Evolutionary conservation across 225 moss, liverwort and hornwort genomes (phyloP).

Genomic region (Climacium dendroides): DNA sequence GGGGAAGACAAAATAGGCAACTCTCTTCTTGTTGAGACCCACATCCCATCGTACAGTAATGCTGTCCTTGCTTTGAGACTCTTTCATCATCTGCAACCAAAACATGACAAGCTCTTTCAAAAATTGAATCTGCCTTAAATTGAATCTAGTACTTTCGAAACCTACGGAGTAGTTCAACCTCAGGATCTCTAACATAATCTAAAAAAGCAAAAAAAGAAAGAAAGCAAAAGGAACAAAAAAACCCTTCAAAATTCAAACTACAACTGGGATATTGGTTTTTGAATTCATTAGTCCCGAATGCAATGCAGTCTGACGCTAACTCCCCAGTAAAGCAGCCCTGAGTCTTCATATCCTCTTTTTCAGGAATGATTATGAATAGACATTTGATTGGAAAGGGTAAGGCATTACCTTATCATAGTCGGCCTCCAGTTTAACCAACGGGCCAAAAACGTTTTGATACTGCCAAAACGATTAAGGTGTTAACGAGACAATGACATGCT

Average conservation of each 20-base stretch:
- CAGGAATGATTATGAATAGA: neutral
- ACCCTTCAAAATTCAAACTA: neutral
- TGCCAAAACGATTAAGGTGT: slow-evolving; percentile 19
- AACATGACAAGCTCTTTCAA: neutral
- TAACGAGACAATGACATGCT: neutral
- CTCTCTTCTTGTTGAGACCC: slow-evolving; percentile 92
- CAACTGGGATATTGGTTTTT: neutral
- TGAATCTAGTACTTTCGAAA: neutral
- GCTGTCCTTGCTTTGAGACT: slow-evolving; percentile 95
- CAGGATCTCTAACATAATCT: neutral
- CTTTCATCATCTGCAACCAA: slow-evolving; percentile 93
- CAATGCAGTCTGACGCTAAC: neutral
- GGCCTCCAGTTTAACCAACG: slow-evolving; percentile 89
- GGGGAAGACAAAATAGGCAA: slow-evolving; percentile 90
- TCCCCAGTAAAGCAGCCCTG: neutral
- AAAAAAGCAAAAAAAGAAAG: neutral
- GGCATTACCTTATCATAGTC: slow-evolving; percentile 83
- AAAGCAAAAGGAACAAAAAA: neutral
- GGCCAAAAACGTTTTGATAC: slow-evolving; percentile 97
- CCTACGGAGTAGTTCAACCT: neutral
- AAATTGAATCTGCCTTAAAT: neutral
- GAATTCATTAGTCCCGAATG: neutral
- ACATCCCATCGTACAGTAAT: slow-evolving; percentile 97
- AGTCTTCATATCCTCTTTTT: neutral
- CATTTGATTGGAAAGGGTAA: neutral